A percentile compares a stretch with the other conserved stretches of the same genome.
Conservation (phyloP, 768 basidiomycete species). For the Tubosaeta sp. region DNA sequence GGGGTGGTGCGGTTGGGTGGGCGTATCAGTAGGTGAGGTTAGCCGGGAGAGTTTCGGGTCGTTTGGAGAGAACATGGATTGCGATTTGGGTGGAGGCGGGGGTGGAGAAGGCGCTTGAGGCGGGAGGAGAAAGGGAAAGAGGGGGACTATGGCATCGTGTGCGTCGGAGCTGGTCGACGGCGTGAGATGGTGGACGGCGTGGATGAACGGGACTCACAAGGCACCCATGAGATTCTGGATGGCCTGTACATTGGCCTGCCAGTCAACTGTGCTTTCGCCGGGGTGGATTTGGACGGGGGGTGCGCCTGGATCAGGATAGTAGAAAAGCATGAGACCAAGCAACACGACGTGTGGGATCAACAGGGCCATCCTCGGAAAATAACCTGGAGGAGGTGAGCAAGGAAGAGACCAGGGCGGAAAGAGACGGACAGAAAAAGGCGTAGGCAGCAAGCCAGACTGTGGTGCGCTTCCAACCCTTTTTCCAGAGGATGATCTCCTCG, state of each 20-base stretch:
- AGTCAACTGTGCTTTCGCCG: conserved; percentile 67
- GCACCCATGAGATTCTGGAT: conserved; percentile 91
- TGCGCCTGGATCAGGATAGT: conserved; percentile 44
- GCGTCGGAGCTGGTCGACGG: conserved; percentile 50
- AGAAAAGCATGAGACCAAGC: conserved; percentile 61
- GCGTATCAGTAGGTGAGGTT: not conserved
- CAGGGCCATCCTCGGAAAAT: conserved; percentile 68
- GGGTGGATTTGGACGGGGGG: conserved; percentile 36
- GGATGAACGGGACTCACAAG: conserved; percentile 44
- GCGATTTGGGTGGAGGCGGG: conserved; percentile 45
- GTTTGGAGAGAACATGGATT: conserved; percentile 27
- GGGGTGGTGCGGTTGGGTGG: conserved; percentile 28
- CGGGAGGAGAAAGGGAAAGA: conserved; percentile 40
- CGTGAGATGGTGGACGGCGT: not conserved
- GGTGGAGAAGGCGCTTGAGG: conserved; percentile 42
- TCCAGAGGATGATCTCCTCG: conserved; percentile 85
- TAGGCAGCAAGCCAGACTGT: conserved; percentile 72
- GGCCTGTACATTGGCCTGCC: conserved; percentile 84
- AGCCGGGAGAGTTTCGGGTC: conserved; percentile 14
- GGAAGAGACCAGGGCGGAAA: not conserved
- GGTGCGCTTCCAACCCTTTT: conserved; percentile 33
- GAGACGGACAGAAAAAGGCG: conserved; percentile 62
- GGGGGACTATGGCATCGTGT: conserved; percentile 50
- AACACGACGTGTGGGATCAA: conserved; percentile 63
- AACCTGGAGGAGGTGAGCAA: conserved; percentile 44